phyloP scores from a whole-genome alignment of 1,284 basidiomycete genomes.

The Trichosporon sp. region DNA sequence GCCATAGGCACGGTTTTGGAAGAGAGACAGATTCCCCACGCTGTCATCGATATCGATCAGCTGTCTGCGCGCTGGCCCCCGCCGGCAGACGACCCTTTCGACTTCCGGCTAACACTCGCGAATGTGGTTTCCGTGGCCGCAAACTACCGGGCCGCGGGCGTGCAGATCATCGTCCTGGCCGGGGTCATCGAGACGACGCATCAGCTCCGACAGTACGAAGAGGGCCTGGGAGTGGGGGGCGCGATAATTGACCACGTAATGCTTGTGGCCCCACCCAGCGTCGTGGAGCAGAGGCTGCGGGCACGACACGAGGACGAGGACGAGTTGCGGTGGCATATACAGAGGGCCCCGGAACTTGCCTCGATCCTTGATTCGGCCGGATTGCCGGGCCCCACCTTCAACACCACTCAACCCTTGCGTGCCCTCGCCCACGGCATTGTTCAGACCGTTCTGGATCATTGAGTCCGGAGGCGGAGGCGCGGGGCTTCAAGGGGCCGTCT shows the following conservation, averaged over 20 bases:
- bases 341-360: slow-evolving; percentile 6
- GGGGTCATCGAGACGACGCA: background rate
- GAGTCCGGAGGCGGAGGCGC: background rate
- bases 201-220: background rate
- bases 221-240: background rate
- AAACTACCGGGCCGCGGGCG: slow-evolving; percentile 6
- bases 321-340: background rate
- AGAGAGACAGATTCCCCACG: background rate
- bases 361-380: background rate
- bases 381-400: slow-evolving; percentile 4
- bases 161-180: slow-evolving; percentile 1
- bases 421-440: background rate
- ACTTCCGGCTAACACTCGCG: background rate
- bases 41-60: slow-evolving; percentile 5
- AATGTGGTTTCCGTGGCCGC: background rate
- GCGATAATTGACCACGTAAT: background rate
- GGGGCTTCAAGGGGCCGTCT: background rate
- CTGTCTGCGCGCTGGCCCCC: background rate
- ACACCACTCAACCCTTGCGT: background rate
- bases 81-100: background rate
- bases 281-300: background rate
- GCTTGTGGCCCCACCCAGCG: background rate
- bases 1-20: slow-evolving; percentile 2
- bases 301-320: background rate
- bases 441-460: background rate